phyloP scores from a whole-genome alignment of 495 filamentous ascomycete genomes.

The Podospora fimiseda region DNA sequence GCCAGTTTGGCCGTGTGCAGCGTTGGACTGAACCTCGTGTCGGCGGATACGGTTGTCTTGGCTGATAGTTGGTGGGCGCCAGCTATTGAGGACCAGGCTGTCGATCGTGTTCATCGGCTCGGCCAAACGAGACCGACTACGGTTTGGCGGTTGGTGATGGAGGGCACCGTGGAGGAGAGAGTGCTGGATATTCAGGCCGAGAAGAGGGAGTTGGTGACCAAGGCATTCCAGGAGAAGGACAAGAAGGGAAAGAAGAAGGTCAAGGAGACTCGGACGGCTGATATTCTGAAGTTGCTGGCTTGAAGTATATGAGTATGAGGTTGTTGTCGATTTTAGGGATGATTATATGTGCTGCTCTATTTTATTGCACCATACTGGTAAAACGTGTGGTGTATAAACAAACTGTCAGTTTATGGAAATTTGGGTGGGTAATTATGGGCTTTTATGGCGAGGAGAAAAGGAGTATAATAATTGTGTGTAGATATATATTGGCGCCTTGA shows the following conservation, averaged over 20 bases:
- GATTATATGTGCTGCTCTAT: neutral
- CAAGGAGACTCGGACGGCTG: conserved; percentile 35
- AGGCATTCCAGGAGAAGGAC: conserved; percentile 63
- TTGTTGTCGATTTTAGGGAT: neutral
- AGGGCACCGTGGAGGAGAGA: conserved; percentile 77
- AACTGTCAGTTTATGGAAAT: too few relatives aligned
- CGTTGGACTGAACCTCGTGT: conserved; percentile 84
- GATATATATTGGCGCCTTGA: too few relatives aligned
- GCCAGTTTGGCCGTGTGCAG: conserved; percentile 76
- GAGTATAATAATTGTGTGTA: too few relatives aligned
- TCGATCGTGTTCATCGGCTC: conserved; percentile 83
- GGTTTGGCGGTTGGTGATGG: conserved; percentile 78
- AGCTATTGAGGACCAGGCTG: conserved; percentile 88
- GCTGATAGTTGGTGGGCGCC: conserved; percentile 88
- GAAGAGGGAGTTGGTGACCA: conserved; percentile 72
- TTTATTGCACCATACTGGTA: too few relatives aligned
- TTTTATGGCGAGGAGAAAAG: too few relatives aligned
- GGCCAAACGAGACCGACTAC: conserved; percentile 74
- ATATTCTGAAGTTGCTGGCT: conserved; percentile 35
- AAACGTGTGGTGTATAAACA: too few relatives aligned
- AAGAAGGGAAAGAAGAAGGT: conserved; percentile 36
- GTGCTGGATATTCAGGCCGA: conserved; percentile 75
- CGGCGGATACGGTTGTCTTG: conserved; percentile 81
- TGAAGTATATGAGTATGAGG: conserved; percentile 4
- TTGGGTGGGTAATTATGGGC: too few relatives aligned